These are phyloP conservation scores for Recurvomyces mirabilis DNA, from an alignment of 495 filamentous ascomycete genomes.

Conservation along the genomic window DNA sequence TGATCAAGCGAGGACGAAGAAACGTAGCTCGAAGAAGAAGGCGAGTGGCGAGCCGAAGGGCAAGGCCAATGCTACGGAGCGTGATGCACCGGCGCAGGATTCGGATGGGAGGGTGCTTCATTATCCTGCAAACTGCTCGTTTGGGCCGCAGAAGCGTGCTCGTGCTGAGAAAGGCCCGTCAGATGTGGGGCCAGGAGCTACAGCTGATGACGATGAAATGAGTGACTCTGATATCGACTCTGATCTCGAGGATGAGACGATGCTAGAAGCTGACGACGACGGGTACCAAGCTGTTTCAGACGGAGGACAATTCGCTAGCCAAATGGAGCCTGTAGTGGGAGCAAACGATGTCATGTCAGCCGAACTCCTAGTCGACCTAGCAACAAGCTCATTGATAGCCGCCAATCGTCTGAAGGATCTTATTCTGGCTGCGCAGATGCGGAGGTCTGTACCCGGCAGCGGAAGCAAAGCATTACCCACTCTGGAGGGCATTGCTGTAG, in stretches of 20 bases:
- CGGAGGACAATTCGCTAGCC: neutral
- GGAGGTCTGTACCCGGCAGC: neutral
- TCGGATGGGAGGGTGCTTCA: neutral
- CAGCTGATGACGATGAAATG: too few relatives aligned
- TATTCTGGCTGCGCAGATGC: slow-evolving; percentile 1
- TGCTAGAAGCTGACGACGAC: too few relatives aligned
- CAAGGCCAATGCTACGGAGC: neutral
- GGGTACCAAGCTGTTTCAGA: neutral
- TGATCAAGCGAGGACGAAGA: slow-evolving; percentile 1
- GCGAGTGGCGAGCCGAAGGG: neutral
- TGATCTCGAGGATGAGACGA: too few relatives aligned
- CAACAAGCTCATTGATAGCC: slow-evolving; percentile 8
- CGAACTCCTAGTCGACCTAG: slow-evolving; percentile 12
- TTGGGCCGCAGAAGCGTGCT: slow-evolving; percentile 8
- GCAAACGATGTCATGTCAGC: slow-evolving; percentile 11
- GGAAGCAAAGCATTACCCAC: neutral
- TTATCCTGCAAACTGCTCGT: slow-evolving; percentile 10
- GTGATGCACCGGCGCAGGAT: neutral
- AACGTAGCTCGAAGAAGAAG: neutral
- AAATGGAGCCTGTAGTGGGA: neutral
- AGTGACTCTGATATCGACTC: too few relatives aligned
- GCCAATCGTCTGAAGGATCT: slow-evolving; percentile 6
- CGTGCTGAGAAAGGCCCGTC: too few relatives aligned
- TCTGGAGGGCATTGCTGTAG: neutral
- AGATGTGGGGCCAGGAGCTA: too few relatives aligned